These are phyloP conservation scores for Fusarium sp. DNA, from an alignment of 2,329 filamentous ascomycete species.

Conservation along the genomic window DNA sequence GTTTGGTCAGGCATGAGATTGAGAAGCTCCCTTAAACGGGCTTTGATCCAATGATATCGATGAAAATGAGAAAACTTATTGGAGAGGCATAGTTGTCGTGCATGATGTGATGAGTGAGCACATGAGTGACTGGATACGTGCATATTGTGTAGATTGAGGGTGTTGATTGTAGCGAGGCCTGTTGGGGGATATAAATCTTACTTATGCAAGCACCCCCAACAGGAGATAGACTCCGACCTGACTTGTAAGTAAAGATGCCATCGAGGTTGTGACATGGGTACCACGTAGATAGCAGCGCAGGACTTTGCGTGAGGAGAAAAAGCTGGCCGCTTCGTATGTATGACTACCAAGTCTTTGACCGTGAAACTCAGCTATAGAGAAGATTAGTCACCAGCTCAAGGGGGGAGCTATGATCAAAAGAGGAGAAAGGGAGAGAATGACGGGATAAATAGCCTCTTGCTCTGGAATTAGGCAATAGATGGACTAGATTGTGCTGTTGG, in stretches of 20 bases:
- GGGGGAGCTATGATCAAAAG: not conserved
- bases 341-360: not conserved
- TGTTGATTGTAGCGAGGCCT: not conserved
- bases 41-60: slow-evolving; percentile 43
- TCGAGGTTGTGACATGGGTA: not conserved
- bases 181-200: not conserved
- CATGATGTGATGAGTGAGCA: not conserved
- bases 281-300: not conserved
- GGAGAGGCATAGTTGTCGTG: slow-evolving; percentile 9
- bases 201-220: not conserved
- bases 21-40: slow-evolving; percentile 30
- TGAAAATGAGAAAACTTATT: slow-evolving; percentile 37
- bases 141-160: not conserved
- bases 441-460: not conserved
- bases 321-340: not conserved
- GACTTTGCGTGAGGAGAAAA: not conserved
- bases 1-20: slow-evolving; percentile 37
- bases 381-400: not conserved
- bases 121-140: not conserved
- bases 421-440: not conserved
- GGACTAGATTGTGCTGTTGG: not conserved
- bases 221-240: not conserved
- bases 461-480: slow-evolving; percentile 8
- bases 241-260: not conserved
- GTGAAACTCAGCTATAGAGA: not conserved